These are phyloP conservation scores for Chrysochromulina parva DNA, from an alignment of 78 protist genomes.

Conservation along the genomic window DNA sequence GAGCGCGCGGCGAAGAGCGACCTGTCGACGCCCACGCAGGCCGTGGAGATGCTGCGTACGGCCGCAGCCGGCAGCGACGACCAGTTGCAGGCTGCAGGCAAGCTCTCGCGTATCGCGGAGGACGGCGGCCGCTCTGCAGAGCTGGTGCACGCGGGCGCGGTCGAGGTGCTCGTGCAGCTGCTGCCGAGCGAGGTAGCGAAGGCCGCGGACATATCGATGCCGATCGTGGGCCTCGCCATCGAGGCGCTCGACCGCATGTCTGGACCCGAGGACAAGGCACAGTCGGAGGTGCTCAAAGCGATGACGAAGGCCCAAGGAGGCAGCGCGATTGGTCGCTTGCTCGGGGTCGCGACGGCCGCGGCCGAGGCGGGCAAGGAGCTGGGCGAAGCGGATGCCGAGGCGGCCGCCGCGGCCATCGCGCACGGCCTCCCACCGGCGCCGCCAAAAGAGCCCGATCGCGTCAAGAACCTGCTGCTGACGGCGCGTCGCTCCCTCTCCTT, in stretches of 20 bases:
- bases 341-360: background rate
- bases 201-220: background rate
- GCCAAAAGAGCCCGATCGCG: background rate
- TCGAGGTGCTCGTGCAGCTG: background rate
- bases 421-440: background rate
- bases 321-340: background rate
- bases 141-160: conserved; percentile 13
- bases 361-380: background rate
- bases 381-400: background rate
- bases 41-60: background rate
- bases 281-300: background rate
- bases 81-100: background rate
- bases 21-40: background rate
- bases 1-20: background rate
- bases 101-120: background rate
- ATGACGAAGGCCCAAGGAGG: background rate
- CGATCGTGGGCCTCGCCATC: background rate
- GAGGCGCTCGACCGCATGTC: background rate
- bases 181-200: background rate
- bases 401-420: background rate
- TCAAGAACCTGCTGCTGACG: background rate
- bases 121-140: background rate
- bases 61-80: background rate
- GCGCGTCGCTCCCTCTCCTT: background rate
- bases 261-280: too few relatives aligned